phyloP scores from a whole-genome alignment of 805 yeast genomes.

The Suhomyces vadensis region DNA sequence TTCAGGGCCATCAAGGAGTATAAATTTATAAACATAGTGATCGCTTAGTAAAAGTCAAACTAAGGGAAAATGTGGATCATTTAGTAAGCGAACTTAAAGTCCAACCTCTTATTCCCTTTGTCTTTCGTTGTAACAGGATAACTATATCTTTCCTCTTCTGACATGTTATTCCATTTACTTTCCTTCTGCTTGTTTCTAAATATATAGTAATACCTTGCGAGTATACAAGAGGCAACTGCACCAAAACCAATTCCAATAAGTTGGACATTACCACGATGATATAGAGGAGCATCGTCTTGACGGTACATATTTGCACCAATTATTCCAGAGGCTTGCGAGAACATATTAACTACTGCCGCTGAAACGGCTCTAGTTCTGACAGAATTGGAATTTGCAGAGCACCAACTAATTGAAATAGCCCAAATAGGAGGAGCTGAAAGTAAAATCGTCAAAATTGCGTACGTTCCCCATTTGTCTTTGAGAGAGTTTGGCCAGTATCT shows the following conservation, averaged over 20 bases:
- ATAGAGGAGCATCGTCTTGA: conserved; percentile 57
- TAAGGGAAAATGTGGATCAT: no score
- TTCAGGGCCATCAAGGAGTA: no score
- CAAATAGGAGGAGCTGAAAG: conserved; percentile 52
- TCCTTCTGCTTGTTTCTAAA: conserved; percentile 47
- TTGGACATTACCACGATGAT: conserved; percentile 55
- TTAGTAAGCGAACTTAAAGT: conserved; percentile 1
- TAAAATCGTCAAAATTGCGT: conserved; percentile 35
- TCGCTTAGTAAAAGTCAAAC: no score
- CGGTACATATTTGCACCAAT: conserved; percentile 58
- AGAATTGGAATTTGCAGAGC: conserved; percentile 61
- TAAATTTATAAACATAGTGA: no score
- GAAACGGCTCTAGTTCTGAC: conserved; percentile 66
- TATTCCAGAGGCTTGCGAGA: conserved; percentile 59
- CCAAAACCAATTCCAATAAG: conserved; percentile 39
- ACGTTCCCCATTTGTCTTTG: conserved; percentile 43
- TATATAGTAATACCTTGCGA: conserved; percentile 39
- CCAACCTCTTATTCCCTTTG: conserved; percentile 47
- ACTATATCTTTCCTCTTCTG: no score
- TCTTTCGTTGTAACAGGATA: conserved; percentile 45
- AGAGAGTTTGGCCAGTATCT: conserved; percentile 45
- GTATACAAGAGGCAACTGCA: conserved; percentile 27
- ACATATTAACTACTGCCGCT: conserved; percentile 65
- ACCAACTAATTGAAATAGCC: conserved; percentile 59
- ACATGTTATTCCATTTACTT: conserved; percentile 50